Conservation (phyloP, 1,284 basidiomycete species). For the Cryptococcus sp. region DNA sequence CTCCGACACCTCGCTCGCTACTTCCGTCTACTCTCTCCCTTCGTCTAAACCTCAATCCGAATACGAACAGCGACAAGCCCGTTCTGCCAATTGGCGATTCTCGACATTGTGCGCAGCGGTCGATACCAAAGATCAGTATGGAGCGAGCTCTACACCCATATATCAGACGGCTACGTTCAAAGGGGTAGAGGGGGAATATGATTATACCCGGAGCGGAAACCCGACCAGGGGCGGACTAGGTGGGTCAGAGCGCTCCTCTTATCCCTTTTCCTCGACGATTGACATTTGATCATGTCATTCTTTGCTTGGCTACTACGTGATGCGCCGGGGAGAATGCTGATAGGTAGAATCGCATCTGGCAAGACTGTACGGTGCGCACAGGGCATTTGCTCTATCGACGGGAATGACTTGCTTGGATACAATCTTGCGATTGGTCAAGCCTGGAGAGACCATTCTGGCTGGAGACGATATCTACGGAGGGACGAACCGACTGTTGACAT, state of each 20-base stretch:
- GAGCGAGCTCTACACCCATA: constrained; percentile 88
- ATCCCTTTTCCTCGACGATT: neutral
- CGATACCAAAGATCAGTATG: constrained; percentile 92
- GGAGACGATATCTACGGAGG: constrained; percentile 98
- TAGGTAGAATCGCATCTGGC: constrained; percentile 85
- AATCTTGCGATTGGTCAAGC: constrained; percentile 88
- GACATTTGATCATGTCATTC: neutral
- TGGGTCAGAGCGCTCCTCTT: constrained; percentile 46
- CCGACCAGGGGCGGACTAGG: constrained; percentile 91
- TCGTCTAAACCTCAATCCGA: constrained; percentile 20
- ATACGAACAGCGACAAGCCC: constrained; percentile 25
- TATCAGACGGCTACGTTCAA: constrained; percentile 99
- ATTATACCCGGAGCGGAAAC: constrained; percentile 93
- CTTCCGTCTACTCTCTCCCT: constrained; percentile 21
- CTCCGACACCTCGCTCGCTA: constrained; percentile 33
- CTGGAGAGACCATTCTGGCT: constrained; percentile 89
- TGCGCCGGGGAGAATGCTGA: constrained; percentile 3
- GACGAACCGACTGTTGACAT: constrained; percentile 91
- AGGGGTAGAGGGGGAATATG: constrained; percentile 76
- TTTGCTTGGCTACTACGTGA: neutral
- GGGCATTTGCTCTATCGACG: constrained; percentile 87
- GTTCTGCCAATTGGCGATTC: constrained; percentile 39
- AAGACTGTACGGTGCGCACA: constrained; percentile 81
- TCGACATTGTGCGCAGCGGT: constrained; percentile 67
- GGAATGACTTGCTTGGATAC: constrained; percentile 98